Base-by-base conservation (phyloP, 345 rosid species). In the Citrus hindsii region DNA sequence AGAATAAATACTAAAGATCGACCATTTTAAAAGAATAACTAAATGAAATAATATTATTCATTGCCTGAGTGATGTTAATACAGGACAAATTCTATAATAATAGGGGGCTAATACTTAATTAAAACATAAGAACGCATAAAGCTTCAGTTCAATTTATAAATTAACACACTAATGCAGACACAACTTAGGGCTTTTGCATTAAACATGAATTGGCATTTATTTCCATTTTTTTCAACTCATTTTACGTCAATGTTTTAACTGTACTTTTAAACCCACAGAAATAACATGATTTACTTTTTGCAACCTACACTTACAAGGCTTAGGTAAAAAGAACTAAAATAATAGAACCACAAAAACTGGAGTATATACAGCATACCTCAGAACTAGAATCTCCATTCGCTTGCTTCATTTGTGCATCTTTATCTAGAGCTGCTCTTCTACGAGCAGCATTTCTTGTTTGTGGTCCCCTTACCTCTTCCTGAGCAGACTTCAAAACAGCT, bases 381-480 rank as follows among this genome's bases (percentile, higher is more conserved):
- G 98, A 97, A 70, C 89, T 93, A 56, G 97, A 88, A 87, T 92
- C 99, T 75, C 89, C 98, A 66, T 78, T 83, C 61, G 78, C 87
- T 42, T 92, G 86, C 86, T 94, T 93, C 87, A 88, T 76, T 81
- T 82, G 90, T 58, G 94, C 84, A 82, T 94, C 93, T 87, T 93
- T 92, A 81, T 93, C 98, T 56, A 88, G 77, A 38, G 84, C 90
- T 42, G 97, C 98, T 82, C 90, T 93, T 89, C 94, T 94, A 72
- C 92, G 98, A 87, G 93, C 69, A 73, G 92, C 90, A 87, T 92
- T 97, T 87, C 98, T 93, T 33, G 99, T 97, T 87, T 93, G 96
- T 73, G 99, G 98, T 76, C 97, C 97, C 86, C 90, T 88, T 33
- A 85, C 83, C 79, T 90, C 99, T 71, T 87, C 96, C 61, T 82